Conservation (phyloP, 805 yeast species). For the Saturnispora besseyi region DNA sequence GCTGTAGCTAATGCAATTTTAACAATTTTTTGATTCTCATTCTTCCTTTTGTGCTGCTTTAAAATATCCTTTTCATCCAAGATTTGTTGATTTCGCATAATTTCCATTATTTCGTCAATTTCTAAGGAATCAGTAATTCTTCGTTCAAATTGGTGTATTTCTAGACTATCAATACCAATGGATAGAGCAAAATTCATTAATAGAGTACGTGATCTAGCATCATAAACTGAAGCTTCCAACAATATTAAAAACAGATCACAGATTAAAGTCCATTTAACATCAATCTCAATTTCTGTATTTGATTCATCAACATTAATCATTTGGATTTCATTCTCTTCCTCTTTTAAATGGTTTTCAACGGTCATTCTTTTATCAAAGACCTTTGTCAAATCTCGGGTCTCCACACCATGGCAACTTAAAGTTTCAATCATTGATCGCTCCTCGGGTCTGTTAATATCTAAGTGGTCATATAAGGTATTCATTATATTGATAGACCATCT, state of each 20-base stretch:
- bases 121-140: slow-evolving; percentile 86
- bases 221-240: slow-evolving; percentile 78
- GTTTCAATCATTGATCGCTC: slow-evolving; percentile 85
- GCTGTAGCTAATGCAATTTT: slow-evolving; percentile 92
- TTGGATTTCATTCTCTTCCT: slow-evolving; percentile 13
- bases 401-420: slow-evolving; percentile 75
- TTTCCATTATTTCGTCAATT: slow-evolving; percentile 45
- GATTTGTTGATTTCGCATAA: slow-evolving; percentile 36
- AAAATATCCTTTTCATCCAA: slow-evolving; percentile 68
- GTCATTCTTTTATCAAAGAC: slow-evolving; percentile 35
- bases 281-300: slow-evolving; percentile 43
- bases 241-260: slow-evolving; percentile 83
- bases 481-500: slow-evolving; percentile 75
- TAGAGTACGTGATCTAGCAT: slow-evolving; percentile 79
- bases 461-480: slow-evolving; percentile 65
- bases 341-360: slow-evolving; percentile 42
- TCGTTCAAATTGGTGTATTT: slow-evolving; percentile 81
- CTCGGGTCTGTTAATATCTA: slow-evolving; percentile 56
- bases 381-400: slow-evolving; percentile 61
- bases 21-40: slow-evolving; percentile 58
- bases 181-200: slow-evolving; percentile 56
- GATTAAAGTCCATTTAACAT: slow-evolving; percentile 85
- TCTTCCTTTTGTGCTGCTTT: slow-evolving; percentile 58
- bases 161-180: slow-evolving; percentile 52
- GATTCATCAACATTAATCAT: slow-evolving; percentile 19